Evolutionary conservation across 306 rosid species (phyloP).

Genomic region (Bauhinia variegata): DNA sequence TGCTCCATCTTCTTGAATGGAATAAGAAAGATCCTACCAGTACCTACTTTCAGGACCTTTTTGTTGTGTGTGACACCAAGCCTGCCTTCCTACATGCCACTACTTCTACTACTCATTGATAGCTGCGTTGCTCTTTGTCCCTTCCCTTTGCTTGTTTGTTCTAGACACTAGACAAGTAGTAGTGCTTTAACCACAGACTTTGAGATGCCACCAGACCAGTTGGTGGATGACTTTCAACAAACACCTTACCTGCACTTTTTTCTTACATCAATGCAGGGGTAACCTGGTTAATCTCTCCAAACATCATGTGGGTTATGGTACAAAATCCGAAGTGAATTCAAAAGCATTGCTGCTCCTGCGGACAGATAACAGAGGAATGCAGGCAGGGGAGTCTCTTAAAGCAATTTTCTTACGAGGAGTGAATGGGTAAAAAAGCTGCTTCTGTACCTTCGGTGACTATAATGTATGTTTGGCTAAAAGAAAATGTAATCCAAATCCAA

Average conservation of each 20-base stretch:
- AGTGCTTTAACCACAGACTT: constrained; percentile 2
- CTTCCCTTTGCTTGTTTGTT: not conserved
- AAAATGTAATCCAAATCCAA: no score
- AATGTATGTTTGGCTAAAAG: no score
- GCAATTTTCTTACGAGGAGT: constrained; percentile 1
- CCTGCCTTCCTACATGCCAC: constrained; percentile 53
- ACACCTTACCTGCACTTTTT: not conserved
- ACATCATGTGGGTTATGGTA: constrained; percentile 12
- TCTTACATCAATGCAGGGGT: not conserved
- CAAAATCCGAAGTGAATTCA: not conserved
- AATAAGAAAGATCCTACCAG: constrained; percentile 48
- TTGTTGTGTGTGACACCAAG: constrained; percentile 39
- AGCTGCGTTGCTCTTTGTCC: constrained; percentile 2
- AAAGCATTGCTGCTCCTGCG: not conserved
- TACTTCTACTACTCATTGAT: not conserved
- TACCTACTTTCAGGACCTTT: constrained; percentile 61
- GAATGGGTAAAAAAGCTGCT: not conserved
- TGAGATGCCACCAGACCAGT: not conserved
- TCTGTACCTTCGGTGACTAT: no score
- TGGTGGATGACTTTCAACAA: not conserved
- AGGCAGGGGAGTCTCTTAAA: constrained; percentile 8
- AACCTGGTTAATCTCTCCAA: constrained; percentile 7
- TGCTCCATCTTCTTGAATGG: constrained; percentile 37
- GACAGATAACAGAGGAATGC: not conserved
- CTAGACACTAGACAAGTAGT: no score